Percentiles rank a stretch among this genome's conserved stretches.
phyloP scores from a whole-genome alignment of 805 yeast genomes.

The Wickerhamiella kurtzmanii region DNA sequence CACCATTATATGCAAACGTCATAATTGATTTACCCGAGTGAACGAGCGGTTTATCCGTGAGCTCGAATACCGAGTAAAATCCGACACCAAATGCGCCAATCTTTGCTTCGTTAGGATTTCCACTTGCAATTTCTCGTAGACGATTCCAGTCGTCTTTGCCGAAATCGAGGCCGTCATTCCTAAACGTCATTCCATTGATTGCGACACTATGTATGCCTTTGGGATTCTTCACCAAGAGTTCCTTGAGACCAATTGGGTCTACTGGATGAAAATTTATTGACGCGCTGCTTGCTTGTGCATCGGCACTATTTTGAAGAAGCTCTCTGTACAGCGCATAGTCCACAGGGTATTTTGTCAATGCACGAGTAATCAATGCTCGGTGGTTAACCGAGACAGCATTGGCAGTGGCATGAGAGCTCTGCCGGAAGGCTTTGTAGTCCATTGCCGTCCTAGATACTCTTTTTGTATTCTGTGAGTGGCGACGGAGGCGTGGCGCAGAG shows the following conservation, averaged over 20 bases:
- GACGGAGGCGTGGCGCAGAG: too few species aligned
- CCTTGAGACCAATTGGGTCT: slow-evolving; percentile 1
- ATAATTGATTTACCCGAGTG: slow-evolving; percentile 31
- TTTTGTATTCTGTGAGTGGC: background rate
- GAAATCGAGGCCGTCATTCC: slow-evolving; percentile 27
- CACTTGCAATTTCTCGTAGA: slow-evolving; percentile 29
- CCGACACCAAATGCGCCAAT: slow-evolving; percentile 35
- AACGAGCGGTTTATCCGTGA: slow-evolving; percentile 67
- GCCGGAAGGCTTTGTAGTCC: slow-evolving; percentile 19
- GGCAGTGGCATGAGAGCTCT: slow-evolving; percentile 9
- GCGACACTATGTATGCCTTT: slow-evolving; percentile 21
- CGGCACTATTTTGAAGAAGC: slow-evolving; percentile 30
- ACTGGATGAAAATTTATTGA: slow-evolving; percentile 21
- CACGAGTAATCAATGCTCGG: slow-evolving; percentile 30
- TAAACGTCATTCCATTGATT: slow-evolving; percentile 18
- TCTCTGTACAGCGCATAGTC: slow-evolving; percentile 31
- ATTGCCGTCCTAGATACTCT: too few species aligned
- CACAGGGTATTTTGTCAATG: slow-evolving; percentile 31
- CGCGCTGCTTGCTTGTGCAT: slow-evolving; percentile 27
- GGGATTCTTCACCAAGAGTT: slow-evolving; percentile 7
- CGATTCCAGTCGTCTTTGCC: slow-evolving; percentile 29
- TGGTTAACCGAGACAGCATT: slow-evolving; percentile 30
- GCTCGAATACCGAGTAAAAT: slow-evolving; percentile 63
- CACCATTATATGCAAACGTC: slow-evolving; percentile 28
- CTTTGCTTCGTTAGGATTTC: slow-evolving; percentile 31